Evolutionary conservation across 1,284 basidiomycete species (phyloP).

Genomic region (Papiliotrema flavescens): DNA sequence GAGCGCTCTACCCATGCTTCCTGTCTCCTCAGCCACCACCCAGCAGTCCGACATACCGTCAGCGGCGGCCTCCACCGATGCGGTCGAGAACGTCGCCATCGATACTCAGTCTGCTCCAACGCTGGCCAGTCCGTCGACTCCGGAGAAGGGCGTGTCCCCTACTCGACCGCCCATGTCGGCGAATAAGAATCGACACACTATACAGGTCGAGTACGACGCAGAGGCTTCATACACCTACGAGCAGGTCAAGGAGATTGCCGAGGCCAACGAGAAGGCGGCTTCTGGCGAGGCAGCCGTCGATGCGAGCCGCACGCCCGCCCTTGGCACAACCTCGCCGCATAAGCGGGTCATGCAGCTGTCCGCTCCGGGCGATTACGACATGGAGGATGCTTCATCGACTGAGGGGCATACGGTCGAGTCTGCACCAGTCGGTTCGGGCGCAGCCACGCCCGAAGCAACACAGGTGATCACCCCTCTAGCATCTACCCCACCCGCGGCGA

Average conservation of each 20-base stretch:
- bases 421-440: background rate
- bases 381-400: constrained; percentile 25
- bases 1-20: constrained; percentile 1
- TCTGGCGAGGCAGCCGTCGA: background rate
- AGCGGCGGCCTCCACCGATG: constrained; percentile 7
- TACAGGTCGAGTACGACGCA: constrained; percentile 81
- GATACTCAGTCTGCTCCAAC: background rate
- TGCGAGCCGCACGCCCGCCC: too few species aligned
- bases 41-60: background rate
- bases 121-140: background rate
- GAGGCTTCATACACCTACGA: constrained; percentile 35
- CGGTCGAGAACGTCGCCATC: constrained; percentile 16
- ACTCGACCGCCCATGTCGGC: constrained; percentile 31
- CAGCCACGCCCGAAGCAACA: constrained; percentile 6
- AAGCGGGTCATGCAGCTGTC: constrained; percentile 8
- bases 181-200: constrained; percentile 68
- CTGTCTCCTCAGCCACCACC: background rate
- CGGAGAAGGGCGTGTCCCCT: background rate
- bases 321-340: background rate
- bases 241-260: constrained; percentile 19
- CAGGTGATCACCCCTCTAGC: constrained; percentile 7
- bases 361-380: constrained; percentile 21
- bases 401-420: constrained; percentile 15
- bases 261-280: constrained; percentile 9
- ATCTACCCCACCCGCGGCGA: background rate